These are phyloP conservation scores for Quercus bicolor DNA, from an alignment of 306 rosid genomes.

Conservation along the genomic window DNA sequence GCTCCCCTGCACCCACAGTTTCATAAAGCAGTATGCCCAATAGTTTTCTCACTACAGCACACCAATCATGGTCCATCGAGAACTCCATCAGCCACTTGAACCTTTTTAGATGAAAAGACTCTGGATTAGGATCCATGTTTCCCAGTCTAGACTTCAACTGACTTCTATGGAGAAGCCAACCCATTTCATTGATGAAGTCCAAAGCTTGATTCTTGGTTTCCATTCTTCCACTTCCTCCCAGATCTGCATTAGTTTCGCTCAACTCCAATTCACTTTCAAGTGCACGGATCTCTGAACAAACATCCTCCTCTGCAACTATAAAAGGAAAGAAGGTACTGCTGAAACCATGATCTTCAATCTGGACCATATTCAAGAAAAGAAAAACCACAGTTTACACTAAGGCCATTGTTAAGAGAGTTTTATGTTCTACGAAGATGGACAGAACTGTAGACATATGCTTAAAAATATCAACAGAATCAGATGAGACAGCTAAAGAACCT, in stretches of 20 bases:
- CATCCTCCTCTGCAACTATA: slow-evolving; percentile 84
- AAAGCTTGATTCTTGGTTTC: slow-evolving; percentile 66
- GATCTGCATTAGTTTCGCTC: slow-evolving; percentile 36
- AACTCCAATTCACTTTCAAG: slow-evolving; percentile 66
- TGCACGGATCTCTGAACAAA: slow-evolving; percentile 75
- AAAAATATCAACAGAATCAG: neutral
- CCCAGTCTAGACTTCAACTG: slow-evolving; percentile 59
- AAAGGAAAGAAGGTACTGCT: slow-evolving; percentile 89
- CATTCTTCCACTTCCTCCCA: slow-evolving; percentile 32
- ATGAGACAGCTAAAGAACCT: neutral
- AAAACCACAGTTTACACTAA: slow-evolving; percentile 4
- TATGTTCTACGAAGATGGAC: neutral
- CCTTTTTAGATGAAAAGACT: slow-evolving; percentile 58
- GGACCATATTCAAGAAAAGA: slow-evolving; percentile 24
- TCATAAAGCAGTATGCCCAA: slow-evolving; percentile 61
- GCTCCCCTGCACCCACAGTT: slow-evolving; percentile 56
- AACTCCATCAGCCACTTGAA: slow-evolving; percentile 80
- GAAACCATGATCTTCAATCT: slow-evolving; percentile 91
- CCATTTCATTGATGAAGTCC: slow-evolving; percentile 91
- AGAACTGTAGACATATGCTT: neutral
- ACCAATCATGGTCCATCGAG: slow-evolving; percentile 86
- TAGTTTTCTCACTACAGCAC: slow-evolving; percentile 69
- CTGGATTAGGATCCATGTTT: slow-evolving; percentile 42
- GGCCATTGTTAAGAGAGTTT: neutral
- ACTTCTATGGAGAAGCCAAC: slow-evolving; percentile 90